These are phyloP conservation scores for Dicorynia guianensis DNA, from an alignment of 306 rosid species.

Conservation along the genomic window DNA sequence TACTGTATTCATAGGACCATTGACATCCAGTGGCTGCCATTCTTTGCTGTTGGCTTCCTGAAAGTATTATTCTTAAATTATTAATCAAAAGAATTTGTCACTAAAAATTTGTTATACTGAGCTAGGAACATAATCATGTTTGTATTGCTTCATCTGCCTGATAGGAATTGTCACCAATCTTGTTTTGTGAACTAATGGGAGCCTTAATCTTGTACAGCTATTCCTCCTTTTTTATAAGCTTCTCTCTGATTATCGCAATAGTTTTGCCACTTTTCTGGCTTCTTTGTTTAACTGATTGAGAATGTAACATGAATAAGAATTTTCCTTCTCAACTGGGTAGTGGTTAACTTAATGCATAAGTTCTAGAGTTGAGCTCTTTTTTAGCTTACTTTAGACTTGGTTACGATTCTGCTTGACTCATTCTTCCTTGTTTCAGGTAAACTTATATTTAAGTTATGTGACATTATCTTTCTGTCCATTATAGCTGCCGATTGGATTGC, in stretches of 20 bases:
- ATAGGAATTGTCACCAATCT: neutral
- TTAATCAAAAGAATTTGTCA: too few relatives aligned
- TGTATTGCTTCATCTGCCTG: neutral
- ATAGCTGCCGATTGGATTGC: conserved; percentile 16
- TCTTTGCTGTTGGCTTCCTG: too few relatives aligned
- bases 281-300: neutral
- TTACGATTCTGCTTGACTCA: conserved; percentile 2
- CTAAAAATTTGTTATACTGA: too few relatives aligned
- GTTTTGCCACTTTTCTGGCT: neutral
- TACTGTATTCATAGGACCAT: too few relatives aligned
- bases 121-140: neutral
- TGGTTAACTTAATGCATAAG: too few relatives aligned
- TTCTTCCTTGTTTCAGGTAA: conserved; percentile 13
- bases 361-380: too few relatives aligned
- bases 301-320: too few relatives aligned
- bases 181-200: neutral
- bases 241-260: neutral
- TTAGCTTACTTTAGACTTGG: too few relatives aligned
- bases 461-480: conserved; percentile 17
- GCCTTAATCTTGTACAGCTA: neutral
- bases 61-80: too few relatives aligned
- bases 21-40: too few relatives aligned
- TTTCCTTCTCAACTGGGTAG: too few relatives aligned
- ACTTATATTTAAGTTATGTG: conserved; percentile 17
- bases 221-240: neutral